A percentile compares a stretch with the other conserved stretches of the same genome.
phyloP scores from a whole-genome alignment of 352 stramenopile genomes.

The Globisporangium parvum region DNA sequence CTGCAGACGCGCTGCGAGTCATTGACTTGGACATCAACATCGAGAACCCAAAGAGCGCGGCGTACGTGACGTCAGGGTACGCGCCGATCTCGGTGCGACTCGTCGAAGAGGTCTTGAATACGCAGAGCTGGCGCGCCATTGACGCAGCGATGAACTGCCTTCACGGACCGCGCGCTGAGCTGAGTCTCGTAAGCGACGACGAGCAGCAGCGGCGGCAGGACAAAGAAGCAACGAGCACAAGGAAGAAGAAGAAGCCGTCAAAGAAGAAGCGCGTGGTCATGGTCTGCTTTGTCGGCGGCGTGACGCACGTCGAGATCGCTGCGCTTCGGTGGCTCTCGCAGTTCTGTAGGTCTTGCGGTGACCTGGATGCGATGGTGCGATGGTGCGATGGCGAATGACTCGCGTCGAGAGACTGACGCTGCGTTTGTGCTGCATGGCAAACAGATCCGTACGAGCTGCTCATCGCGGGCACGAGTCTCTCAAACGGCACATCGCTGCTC shows the following conservation, averaged over 20 bases:
- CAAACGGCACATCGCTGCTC: conserved; percentile 53
- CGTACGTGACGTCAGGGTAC: conserved; percentile 74
- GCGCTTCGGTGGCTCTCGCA: conserved; percentile 64
- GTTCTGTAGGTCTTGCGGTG: conserved; percentile 38
- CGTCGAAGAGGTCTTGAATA: conserved; percentile 59
- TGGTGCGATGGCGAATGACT: too few species aligned
- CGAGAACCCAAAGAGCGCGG: conserved; percentile 40
- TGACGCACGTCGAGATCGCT: conserved; percentile 69
- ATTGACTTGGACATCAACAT: conserved; percentile 57
- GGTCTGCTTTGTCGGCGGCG: conserved; percentile 60
- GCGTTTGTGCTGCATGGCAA: background rate
- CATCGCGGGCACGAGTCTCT: conserved; percentile 47
- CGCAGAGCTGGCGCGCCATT: conserved; percentile 37
- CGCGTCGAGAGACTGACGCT: too few species aligned
- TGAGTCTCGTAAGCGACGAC: conserved; percentile 20
- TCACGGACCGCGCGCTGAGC: conserved; percentile 47
- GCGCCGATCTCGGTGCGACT: conserved; percentile 59
- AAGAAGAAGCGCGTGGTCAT: conserved; percentile 39
- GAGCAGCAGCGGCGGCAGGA: conserved; percentile 1
- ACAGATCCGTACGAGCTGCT: conserved; percentile 64
- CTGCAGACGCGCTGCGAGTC: conserved; percentile 25
- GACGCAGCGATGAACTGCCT: conserved; percentile 44
- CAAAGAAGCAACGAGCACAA: conserved; percentile 11
- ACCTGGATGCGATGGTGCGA: background rate
- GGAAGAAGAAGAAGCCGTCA: conserved; percentile 18